Base-by-base conservation (phyloP, 2,329 filamentous ascomycete genomes). In the Fusarium sambucinum region DNA sequence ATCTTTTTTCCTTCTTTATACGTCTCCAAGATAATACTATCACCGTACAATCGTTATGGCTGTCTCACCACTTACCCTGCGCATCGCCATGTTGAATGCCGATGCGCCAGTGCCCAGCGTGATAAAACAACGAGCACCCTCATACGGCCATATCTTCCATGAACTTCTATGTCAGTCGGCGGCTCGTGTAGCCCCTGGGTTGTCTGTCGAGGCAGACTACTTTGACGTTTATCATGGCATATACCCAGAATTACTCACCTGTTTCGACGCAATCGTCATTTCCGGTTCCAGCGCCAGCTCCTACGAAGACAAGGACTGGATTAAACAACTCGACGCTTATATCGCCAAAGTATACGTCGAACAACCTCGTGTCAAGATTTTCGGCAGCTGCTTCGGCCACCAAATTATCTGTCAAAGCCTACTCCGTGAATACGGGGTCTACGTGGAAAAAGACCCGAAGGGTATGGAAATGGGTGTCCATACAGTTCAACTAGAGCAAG, bases 391-490 rank as follows among this genome's bases (percentile, higher is more conserved):
- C 13, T 55, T 55, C 30, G 42, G 52, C 6, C 52, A 55, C 3
- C 52, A 55, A 11, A 38, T 55, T 8, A 48, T 55, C 6, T 55
- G 52, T 2, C 52, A 55, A 38, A 55, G 52, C 8, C 25, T 55
- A 0, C 19, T 55, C 14, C 52, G 52, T 5, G 42, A 55, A 5
- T 11, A 13, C 3, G 52, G 52, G 1, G 38, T 55, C 10, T 48
- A 55, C 11, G 52, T 55, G 10, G 53, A 55, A 3, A 48, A 48
- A 5, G 53, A 55, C 5, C 53, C 53, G 6, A 48, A 48, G 1
- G 53, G 53, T 2, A 48, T 40, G 25, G 53, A 55, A 32, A 47
- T 38, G 2, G 53, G 53, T 3, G 53, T 48, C 13, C 27, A 40
- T n/a, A 9, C 42, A 19, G 19, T 55, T 17, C 42, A 55, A 13